These are phyloP conservation scores for Fusarium acutatum DNA, from an alignment of 2,329 filamentous ascomycete species.

Conservation along the genomic window DNA sequence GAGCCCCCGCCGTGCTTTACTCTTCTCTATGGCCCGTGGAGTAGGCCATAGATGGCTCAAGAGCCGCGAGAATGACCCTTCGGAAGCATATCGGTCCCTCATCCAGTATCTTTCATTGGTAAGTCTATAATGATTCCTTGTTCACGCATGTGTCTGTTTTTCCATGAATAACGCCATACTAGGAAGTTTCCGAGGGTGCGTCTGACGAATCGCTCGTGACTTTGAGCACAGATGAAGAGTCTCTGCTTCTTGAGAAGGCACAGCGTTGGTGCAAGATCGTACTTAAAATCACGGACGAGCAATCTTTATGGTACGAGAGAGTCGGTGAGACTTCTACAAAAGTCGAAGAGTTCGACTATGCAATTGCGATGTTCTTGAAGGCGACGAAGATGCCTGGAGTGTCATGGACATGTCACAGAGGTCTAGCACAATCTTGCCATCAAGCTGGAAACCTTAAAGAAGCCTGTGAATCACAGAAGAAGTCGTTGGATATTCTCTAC, in stretches of 20 bases:
- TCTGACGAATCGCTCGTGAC: background rate
- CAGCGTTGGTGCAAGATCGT: background rate
- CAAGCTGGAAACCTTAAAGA: background rate
- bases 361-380: background rate
- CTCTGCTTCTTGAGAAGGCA: background rate
- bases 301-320: background rate
- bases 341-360: background rate
- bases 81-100: background rate
- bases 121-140: background rate
- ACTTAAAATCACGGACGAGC: background rate
- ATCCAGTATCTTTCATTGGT: background rate
- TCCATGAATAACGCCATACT: background rate
- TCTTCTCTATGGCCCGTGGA: background rate
- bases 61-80: background rate
- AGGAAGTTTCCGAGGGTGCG: background rate
- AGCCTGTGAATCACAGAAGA: background rate
- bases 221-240: background rate
- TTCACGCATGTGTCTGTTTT: background rate
- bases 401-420: background rate
- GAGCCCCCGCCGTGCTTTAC: background rate
- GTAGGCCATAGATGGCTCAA: background rate
- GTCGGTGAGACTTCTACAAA: background rate
- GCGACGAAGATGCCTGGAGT: background rate
- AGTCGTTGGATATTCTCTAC: background rate
- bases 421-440: background rate